Evolutionary conservation across 805 yeast genomes (phyloP).

Genomic region (Pichia insulana): DNA sequence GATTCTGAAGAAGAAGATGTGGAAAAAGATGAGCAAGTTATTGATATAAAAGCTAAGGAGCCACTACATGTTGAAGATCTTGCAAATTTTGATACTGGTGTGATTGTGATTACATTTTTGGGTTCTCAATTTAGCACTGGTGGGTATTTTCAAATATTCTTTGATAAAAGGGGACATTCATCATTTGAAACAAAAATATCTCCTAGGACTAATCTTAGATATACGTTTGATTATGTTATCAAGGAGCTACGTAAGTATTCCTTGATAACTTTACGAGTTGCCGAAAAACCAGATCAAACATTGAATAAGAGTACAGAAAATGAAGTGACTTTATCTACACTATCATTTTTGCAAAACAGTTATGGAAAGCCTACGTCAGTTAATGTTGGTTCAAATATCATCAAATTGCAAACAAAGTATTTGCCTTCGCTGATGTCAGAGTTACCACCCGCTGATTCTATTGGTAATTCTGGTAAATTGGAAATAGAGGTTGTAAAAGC

Average conservation of each 20-base stretch:
- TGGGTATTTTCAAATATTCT: slow-evolving; percentile 62
- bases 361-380: slow-evolving; percentile 53
- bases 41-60: slow-evolving; percentile 33
- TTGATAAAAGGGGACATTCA: slow-evolving; percentile 67
- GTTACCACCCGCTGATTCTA: slow-evolving; percentile 67
- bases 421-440: slow-evolving; percentile 57
- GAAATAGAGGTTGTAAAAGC: slow-evolving; percentile 57
- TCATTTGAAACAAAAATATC: slow-evolving; percentile 48
- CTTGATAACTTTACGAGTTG: slow-evolving; percentile 49
- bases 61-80: slow-evolving; percentile 53
- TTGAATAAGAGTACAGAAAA: slow-evolving; percentile 51
- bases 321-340: slow-evolving; percentile 57
- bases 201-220: slow-evolving; percentile 29
- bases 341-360: slow-evolving; percentile 55
- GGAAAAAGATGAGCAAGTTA: slow-evolving; percentile 14
- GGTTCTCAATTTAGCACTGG: slow-evolving; percentile 51
- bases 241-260: slow-evolving; percentile 70
- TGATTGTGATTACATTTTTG: slow-evolving; percentile 57
- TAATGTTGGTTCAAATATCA: slow-evolving; percentile 38
- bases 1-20: slow-evolving; percentile 20
- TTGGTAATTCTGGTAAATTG: slow-evolving; percentile 66
- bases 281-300: slow-evolving; percentile 44
- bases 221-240: slow-evolving; percentile 65
- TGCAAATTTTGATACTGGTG: slow-evolving; percentile 59
- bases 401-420: slow-evolving; percentile 60